Base-by-base conservation (phyloP, 2,329 filamentous ascomycete genomes). In the Claviceps africana region DNA sequence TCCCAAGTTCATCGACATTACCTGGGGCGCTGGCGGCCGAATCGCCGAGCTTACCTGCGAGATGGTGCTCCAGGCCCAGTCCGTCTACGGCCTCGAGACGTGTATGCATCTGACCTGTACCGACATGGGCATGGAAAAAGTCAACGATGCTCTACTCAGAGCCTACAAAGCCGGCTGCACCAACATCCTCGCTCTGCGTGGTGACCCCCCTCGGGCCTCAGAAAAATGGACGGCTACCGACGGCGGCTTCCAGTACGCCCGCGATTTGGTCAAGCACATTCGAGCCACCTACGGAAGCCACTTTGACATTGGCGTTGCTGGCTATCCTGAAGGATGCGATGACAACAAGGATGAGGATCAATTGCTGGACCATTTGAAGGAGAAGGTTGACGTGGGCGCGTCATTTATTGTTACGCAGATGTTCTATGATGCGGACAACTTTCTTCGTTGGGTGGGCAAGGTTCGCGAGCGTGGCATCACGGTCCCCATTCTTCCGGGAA, bases 31-130 rank as follows among this genome's bases (percentile, higher is more conserved):
- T 50, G 93, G 93, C 60, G 93, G 93, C 47, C 83, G 86, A 59
- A 81, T 93, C 60, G 93, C 91, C 52, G 85, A 95, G 65, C 73
- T 98, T 62, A 98, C 93, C 43, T 90, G 86, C 69, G 93, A 98
- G 67, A 98, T 98, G 90, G 91, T 98, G 59, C 83, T 86, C 59
- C 89, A 95, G 59, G 89, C 93, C 45, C 93, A 98, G 71, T 87
- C 88, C 19, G 89, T 93, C 57, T 94, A 96, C 64, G 93, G 93
- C 19, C 78, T 98, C 56, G 93, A 98, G 73, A 97, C 93, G 8
- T 97, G 91, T 71, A 98, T 98, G 93, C 93, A 98, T 67, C 74
- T 98, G 61, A 98, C 93, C 3, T 98, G 93, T 69, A 98, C 93
- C 51, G 93, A 97, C 68, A 98, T 98, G 93, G 89, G 88, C 55